Base-by-base conservation (phyloP, 305 asterid genomes). In the Rubia peregrina region DNA sequence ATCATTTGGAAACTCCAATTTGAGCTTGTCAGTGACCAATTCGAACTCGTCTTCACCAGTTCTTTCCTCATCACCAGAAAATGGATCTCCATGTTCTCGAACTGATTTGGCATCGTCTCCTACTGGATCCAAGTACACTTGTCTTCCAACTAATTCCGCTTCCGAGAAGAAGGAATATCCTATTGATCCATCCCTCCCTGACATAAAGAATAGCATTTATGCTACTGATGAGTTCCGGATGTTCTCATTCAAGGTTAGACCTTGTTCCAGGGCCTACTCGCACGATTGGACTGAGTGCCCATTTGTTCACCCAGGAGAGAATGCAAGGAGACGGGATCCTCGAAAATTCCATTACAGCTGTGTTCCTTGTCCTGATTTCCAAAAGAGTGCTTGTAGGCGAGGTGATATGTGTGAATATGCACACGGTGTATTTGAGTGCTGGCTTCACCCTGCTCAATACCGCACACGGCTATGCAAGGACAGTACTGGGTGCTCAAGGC, bases 231-330 rank as follows among this genome's bases (percentile, higher is more conserved):
- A 88, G 82, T 88, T 88, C 44, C 79, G 95, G 26, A 88, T 88
- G 90, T 88, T 83, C 55, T 82, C 88, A 1, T 88, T 88, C 76
- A 88, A 88, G 78, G 87, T 88, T 53, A 70, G 89, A 61, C 91
- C 89, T 17, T 88, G 94, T 70, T 88, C 94, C 7, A 80, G 94
- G 68, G 91, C 94, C 46, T 88, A 88, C 57, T 88, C 94, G 62
- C 94, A 88, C 66, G 94, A 88, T 65, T 88, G 94, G 94, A 88
- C 94, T 0, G 94, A 88, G 84, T 88, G 94, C 44, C 94, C 91
- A 10, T 88, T 88, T 61, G 91, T 82, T 62, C 91, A 88, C 74
- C 93, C 90, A 26, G 93, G 93, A 6, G 93, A 87, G 76, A 88
- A 88, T 65, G 94, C 94, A 4, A 88, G 95, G 12, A 73, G 95